These are phyloP conservation scores for Sclerotinia borealis DNA, from an alignment of 2,329 filamentous ascomycete genomes.

Conservation along the genomic window DNA sequence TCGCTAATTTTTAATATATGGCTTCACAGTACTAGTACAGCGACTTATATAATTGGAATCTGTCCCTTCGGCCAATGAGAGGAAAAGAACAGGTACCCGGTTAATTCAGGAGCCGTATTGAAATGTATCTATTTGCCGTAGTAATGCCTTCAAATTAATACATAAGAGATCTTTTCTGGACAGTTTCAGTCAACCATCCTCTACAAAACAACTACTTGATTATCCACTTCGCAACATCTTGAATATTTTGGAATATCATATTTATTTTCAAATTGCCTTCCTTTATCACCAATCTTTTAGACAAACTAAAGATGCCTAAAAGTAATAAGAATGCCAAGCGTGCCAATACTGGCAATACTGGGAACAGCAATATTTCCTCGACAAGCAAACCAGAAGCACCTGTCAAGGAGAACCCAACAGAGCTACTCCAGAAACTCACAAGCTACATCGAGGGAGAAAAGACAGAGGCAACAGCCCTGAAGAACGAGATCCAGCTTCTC, in stretches of 20 bases:
- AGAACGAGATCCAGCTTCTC: not conserved
- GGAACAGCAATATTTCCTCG: not conserved
- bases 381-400: not conserved
- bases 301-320: not conserved
- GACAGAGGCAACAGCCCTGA: not conserved
- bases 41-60: too few species aligned
- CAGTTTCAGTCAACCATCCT: not conserved
- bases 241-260: not conserved
- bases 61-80: too few species aligned
- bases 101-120: not conserved
- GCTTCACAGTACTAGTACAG: too few species aligned
- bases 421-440: not conserved
- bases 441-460: not conserved
- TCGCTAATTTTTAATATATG: too few species aligned
- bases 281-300: not conserved
- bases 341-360: not conserved
- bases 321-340: not conserved
- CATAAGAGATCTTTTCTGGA: not conserved
- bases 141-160: too few species aligned
- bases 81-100: not conserved
- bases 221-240: not conserved
- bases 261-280: not conserved
- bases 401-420: not conserved
- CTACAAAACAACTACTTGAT: not conserved
- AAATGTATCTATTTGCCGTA: not conserved